Percentiles rank a stretch among this genome's conserved stretches.
Evolutionary conservation across 495 filamentous ascomycete genomes (phyloP).

Genomic region (Aspergillus leporis): DNA sequence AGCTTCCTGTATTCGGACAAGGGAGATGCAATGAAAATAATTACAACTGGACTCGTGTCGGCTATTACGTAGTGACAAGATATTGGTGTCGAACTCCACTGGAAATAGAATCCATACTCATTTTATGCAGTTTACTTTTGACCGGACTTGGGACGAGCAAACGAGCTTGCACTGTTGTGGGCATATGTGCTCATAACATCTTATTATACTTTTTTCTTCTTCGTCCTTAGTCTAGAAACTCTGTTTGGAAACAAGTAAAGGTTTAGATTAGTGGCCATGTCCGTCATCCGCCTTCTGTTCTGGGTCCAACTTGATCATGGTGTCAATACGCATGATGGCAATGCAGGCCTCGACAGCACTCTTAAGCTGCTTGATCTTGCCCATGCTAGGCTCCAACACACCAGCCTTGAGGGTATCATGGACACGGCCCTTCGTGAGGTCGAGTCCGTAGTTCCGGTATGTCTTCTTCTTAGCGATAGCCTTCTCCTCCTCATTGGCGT

Average conservation of each 20-base stretch:
- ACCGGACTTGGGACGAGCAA: neutral
- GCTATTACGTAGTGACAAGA: neutral
- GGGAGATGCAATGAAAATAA: neutral
- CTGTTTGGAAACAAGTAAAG: conserved; percentile 11
- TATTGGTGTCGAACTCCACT: neutral
- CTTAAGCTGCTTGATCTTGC: conserved; percentile 98
- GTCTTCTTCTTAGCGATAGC: conserved; percentile 87
- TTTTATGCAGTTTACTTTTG: neutral
- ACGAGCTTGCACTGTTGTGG: neutral
- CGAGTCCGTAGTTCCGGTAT: conserved; percentile 97
- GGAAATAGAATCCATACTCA: neutral
- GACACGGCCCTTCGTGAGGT: conserved; percentile 86
- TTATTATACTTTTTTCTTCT: conserved; percentile 30
- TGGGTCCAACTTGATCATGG: conserved; percentile 96
- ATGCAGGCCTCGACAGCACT: conserved; percentile 98
- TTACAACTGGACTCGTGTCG: neutral
- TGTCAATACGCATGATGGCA: conserved; percentile 99
- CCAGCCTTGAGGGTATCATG: conserved; percentile 92
- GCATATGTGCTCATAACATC: conserved; percentile 22
- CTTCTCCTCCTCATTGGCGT: conserved; percentile 84
- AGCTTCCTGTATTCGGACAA: neutral
- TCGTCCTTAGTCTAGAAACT: conserved; percentile 21
- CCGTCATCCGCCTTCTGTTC: conserved; percentile 75
- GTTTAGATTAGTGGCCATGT: conserved; percentile 40
- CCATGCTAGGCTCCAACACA: conserved; percentile 95